Evolutionary conservation across 345 rosid genomes (phyloP).

Genomic region (Citrus inodora): DNA sequence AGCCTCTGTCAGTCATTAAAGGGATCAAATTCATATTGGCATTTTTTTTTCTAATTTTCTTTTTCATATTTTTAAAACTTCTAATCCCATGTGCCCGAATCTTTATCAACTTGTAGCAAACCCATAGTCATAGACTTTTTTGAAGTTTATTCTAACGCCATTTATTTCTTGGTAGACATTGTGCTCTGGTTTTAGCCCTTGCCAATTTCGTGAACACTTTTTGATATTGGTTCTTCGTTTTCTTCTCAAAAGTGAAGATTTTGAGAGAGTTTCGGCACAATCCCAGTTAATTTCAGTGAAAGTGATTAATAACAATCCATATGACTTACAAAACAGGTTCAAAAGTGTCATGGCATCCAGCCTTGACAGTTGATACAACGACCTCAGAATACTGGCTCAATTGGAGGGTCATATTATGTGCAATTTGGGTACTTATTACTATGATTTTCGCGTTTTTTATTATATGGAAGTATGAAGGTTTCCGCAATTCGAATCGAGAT

Average conservation of each 20-base stretch:
- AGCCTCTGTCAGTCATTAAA: constrained; percentile 11
- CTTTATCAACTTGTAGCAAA: neutral
- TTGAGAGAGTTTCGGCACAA: neutral
- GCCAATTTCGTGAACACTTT: neutral
- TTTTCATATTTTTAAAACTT: constrained; percentile 5
- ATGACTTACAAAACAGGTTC: constrained; percentile 48
- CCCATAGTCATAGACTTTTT: neutral
- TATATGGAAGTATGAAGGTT: constrained; percentile 64
- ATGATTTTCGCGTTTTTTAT: constrained; percentile 39
- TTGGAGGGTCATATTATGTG: constrained; percentile 89
- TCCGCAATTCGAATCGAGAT: neutral
- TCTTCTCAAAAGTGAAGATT: neutral
- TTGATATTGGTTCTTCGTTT: neutral
- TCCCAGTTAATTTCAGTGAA: constrained; percentile 6
- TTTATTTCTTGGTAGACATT: neutral
- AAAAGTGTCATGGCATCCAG: constrained; percentile 60
- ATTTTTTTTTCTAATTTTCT: neutral
- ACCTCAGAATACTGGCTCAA: constrained; percentile 72
- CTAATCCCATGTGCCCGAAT: neutral
- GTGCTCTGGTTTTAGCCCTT: neutral
- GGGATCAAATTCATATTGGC: constrained; percentile 27
- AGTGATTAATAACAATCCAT: neutral
- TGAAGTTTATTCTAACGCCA: neutral
- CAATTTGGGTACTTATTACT: constrained; percentile 44
- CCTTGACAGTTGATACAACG: constrained; percentile 57